phyloP scores from a whole-genome alignment of 345 rosid species.

The Citrus medica region DNA sequence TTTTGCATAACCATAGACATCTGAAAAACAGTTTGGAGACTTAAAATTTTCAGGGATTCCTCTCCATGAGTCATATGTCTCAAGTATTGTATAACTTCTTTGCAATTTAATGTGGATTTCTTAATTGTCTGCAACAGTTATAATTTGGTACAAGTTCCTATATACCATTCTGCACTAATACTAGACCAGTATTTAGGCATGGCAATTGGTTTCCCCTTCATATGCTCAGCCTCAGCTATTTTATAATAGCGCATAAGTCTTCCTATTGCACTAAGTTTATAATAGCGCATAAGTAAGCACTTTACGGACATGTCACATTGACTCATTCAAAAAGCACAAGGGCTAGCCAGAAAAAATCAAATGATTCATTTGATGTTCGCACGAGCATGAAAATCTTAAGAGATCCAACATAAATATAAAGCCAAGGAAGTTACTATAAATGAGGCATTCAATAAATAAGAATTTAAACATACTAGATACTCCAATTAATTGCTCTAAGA shows the following conservation, averaged over 20 bases:
- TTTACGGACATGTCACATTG: not conserved
- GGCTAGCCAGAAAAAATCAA: not conserved
- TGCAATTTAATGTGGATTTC: not conserved
- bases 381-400: not conserved
- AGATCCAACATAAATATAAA: not conserved
- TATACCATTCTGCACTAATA: not conserved
- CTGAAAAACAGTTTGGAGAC: not conserved
- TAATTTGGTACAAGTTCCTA: not conserved
- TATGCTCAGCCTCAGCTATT: not conserved
- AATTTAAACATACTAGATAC: not conserved
- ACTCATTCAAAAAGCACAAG: not conserved
- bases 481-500: not conserved
- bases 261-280: not conserved
- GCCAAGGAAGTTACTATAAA: not conserved
- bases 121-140: not conserved
- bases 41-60: not conserved
- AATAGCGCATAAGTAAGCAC: not conserved
- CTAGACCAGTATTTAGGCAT: not conserved
- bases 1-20: not conserved
- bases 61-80: not conserved
- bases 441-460: not conserved
- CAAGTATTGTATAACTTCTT: not conserved
- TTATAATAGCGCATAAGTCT: not conserved
- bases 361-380: not conserved
- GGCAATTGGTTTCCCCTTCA: not conserved